Conservation (phyloP, 352 stramenopile genomes). For the Globisporangium recalcitrans region DNA sequence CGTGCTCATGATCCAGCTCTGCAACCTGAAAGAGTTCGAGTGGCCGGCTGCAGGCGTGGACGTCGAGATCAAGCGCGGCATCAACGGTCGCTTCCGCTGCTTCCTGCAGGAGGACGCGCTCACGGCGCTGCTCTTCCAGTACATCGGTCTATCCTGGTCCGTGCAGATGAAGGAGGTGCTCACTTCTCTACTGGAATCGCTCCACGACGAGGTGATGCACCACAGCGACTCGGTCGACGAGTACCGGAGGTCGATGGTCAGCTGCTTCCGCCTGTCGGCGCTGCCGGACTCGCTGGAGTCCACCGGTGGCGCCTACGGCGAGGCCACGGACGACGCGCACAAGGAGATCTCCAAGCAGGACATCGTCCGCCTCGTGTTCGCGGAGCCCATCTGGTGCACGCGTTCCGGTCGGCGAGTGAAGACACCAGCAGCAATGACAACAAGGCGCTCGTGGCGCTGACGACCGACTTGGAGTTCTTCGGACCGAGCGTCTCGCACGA, state of each 20-base stretch:
- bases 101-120: constrained; percentile 40
- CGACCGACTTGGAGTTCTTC: constrained; percentile 51
- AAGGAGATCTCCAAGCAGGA: constrained; percentile 30
- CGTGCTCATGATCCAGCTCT: constrained; percentile 45
- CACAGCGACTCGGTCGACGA: neutral
- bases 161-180: constrained; percentile 23
- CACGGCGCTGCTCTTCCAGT: constrained; percentile 42
- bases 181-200: constrained; percentile 22
- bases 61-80: constrained; percentile 36
- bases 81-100: constrained; percentile 42
- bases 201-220: constrained; percentile 12
- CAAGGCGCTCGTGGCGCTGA: constrained; percentile 30
- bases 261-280: constrained; percentile 24
- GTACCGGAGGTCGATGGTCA: constrained; percentile 16
- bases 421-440: neutral
- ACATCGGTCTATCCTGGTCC: constrained; percentile 32
- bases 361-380: constrained; percentile 34
- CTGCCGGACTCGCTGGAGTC: constrained; percentile 19
- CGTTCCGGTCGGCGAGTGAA: constrained; percentile 7
- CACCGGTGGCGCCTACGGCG: constrained; percentile 17
- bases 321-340: constrained; percentile 10
- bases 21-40: constrained; percentile 34
- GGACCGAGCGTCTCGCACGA: constrained; percentile 34
- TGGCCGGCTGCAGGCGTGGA: constrained; percentile 30
- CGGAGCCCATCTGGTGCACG: constrained; percentile 28